Percentiles rank a stretch among this genome's conserved stretches.
phyloP scores from a whole-genome alignment of 192 early-diverging fungal genomes.

The Cladochytrium replicatum region DNA sequence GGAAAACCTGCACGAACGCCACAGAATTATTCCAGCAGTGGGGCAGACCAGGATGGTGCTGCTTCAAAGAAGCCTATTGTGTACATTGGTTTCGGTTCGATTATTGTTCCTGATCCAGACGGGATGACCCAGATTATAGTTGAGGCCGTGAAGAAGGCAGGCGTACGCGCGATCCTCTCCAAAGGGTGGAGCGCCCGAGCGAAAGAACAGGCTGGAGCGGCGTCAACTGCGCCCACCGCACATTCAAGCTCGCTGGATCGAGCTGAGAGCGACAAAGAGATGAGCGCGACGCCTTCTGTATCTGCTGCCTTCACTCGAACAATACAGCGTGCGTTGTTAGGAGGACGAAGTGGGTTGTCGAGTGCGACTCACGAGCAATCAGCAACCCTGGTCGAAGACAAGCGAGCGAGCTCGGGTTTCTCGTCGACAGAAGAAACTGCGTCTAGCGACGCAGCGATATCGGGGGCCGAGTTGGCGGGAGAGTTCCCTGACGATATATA shows the following conservation, averaged over 20 bases:
- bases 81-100: conserved; percentile 74
- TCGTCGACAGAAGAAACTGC: too few species aligned
- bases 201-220: conserved; percentile 20
- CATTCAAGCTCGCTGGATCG: too few species aligned
- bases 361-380: too few species aligned
- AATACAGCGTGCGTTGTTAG: too few species aligned
- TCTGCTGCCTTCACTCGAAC: too few species aligned
- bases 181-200: conserved; percentile 62
- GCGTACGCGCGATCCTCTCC: conserved; percentile 57
- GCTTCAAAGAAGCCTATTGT: conserved; percentile 14
- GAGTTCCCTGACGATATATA: conserved; percentile 41
- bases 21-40: background rate
- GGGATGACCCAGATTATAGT: conserved; percentile 51
- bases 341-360: too few species aligned
- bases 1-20: too few species aligned
- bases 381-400: too few species aligned
- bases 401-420: too few species aligned
- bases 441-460: conserved; percentile 12
- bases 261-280: too few species aligned
- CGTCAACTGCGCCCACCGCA: conserved; percentile 1
- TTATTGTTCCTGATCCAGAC: conserved; percentile 60
- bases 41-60: conserved; percentile 27
- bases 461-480: conserved; percentile 18
- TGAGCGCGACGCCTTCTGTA: too few species aligned
- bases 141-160: conserved; percentile 49